Evolutionary conservation across 805 yeast species (phyloP).

Genomic region (Candida broadrunensis): DNA sequence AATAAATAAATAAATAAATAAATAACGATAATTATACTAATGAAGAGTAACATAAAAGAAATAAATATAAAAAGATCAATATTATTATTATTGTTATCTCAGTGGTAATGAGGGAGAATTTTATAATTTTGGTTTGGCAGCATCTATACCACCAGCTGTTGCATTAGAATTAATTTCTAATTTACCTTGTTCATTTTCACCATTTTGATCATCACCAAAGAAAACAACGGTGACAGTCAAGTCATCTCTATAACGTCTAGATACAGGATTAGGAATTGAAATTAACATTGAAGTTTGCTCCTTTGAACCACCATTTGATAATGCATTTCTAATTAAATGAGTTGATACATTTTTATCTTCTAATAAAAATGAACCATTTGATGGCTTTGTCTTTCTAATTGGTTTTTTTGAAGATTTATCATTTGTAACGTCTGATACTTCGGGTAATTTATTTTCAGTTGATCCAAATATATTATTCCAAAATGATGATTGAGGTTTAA

Average conservation of each 20-base stretch:
- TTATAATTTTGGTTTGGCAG: conserved; percentile 47
- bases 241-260: conserved; percentile 93
- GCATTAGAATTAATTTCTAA: conserved; percentile 56
- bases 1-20: too few relatives aligned
- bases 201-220: conserved; percentile 62
- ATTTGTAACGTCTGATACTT: conserved; percentile 59
- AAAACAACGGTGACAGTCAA: conserved; percentile 94
- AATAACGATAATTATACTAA: too few relatives aligned
- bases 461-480: conserved; percentile 45
- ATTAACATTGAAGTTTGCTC: conserved; percentile 87
- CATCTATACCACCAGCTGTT: conserved; percentile 53
- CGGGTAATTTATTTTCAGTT: conserved; percentile 52
- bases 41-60: too few relatives aligned
- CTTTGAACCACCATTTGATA: conserved; percentile 79
- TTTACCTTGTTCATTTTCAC: conserved; percentile 43
- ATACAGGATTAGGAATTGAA: conserved; percentile 86
- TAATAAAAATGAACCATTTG: conserved; percentile 46
- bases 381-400: conserved; percentile 51
- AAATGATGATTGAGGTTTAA: conserved; percentile 47
- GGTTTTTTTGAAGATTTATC: conserved; percentile 69
- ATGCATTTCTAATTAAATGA: conserved; percentile 89
- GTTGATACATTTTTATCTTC: conserved; percentile 91
- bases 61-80: too few relatives aligned
- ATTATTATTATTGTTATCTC: too few relatives aligned
- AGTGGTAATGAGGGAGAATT: too few relatives aligned